Conservation (phyloP, 345 rosid species). For the Rhizophora apiculata region DNA sequence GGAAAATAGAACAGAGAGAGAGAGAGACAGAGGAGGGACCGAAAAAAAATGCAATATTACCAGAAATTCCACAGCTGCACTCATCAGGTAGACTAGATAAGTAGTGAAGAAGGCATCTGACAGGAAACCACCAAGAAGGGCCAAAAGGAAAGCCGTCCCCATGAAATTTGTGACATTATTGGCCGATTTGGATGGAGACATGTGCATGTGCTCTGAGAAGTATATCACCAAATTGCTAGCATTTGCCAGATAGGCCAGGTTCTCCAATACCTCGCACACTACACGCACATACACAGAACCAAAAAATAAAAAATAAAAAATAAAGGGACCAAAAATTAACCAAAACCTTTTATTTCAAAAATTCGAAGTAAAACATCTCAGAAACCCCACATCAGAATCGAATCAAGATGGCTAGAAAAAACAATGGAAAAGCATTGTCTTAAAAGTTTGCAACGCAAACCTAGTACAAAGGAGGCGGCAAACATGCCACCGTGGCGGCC, state of each 20-base stretch:
- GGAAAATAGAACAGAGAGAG: neutral
- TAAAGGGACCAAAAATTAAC: neutral
- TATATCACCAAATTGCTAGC: constrained; percentile 80
- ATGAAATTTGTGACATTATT: constrained; percentile 75
- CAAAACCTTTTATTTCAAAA: neutral
- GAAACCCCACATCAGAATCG: neutral
- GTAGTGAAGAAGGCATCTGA: constrained; percentile 71
- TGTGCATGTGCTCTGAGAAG: constrained; percentile 55
- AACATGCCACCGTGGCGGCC: constrained; percentile 75
- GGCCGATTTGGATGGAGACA: constrained; percentile 68
- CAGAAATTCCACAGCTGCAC: constrained; percentile 63
- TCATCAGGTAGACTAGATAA: constrained; percentile 56
- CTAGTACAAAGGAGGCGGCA: constrained; percentile 66
- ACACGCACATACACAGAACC: constrained; percentile 5
- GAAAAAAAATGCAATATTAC: constrained; percentile 31
- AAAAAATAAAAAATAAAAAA: neutral
- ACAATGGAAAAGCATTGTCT: too few species aligned
- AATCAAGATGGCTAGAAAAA: constrained; percentile 2
- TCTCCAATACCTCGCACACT: constrained; percentile 91
- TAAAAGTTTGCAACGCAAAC: constrained; percentile 23
- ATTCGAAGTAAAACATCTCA: neutral
- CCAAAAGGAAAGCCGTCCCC: constrained; percentile 81
- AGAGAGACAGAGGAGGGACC: neutral
- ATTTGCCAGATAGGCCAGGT: constrained; percentile 73
- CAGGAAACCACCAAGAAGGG: constrained; percentile 81